Evolutionary conservation across 805 yeast species (phyloP).

Genomic region (Candida mattraensis): DNA sequence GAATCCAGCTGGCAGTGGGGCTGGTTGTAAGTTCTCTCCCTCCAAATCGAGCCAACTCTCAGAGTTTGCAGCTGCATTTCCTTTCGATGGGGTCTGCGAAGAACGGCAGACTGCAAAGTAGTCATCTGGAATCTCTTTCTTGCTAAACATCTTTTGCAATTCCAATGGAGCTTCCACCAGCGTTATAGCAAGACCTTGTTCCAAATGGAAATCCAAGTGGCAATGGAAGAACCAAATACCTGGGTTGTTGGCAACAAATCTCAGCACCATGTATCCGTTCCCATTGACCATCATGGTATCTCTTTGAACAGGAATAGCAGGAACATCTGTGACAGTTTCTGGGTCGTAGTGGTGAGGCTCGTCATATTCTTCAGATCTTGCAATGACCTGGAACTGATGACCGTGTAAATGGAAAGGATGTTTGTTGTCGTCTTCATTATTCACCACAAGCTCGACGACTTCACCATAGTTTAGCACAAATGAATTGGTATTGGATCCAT

Average conservation of each 20-base stretch:
- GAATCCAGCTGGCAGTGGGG: slow-evolving; percentile 69
- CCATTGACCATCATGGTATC: slow-evolving; percentile 72
- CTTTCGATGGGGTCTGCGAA: slow-evolving; percentile 46
- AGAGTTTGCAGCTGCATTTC: slow-evolving; percentile 73
- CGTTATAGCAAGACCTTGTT: slow-evolving; percentile 74
- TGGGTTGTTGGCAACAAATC: slow-evolving; percentile 84
- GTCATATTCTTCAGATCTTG: slow-evolving; percentile 60
- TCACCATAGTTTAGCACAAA: slow-evolving; percentile 59
- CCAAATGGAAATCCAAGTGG: slow-evolving; percentile 83
- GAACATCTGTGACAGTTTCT: slow-evolving; percentile 44
- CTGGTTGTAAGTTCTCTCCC: slow-evolving; percentile 61
- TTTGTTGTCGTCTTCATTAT: slow-evolving; percentile 82
- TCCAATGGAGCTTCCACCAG: slow-evolving; percentile 69
- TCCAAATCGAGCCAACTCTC: slow-evolving; percentile 54
- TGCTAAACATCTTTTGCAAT: slow-evolving; percentile 40
- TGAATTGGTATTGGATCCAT: slow-evolving; percentile 70
- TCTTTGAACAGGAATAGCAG: slow-evolving; percentile 61
- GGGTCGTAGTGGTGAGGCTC: slow-evolving; percentile 55
- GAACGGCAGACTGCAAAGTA: slow-evolving; percentile 50
- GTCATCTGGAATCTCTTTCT: slow-evolving; percentile 40
- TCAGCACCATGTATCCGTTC: slow-evolving; percentile 63
- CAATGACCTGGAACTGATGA: slow-evolving; percentile 76
- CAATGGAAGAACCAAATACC: slow-evolving; percentile 96
- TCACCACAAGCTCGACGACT: slow-evolving; percentile 71
- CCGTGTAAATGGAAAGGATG: slow-evolving; percentile 99